Conservation (phyloP, 2,329 filamentous ascomycete genomes). For the Ceratocystis smalleyi region DNA sequence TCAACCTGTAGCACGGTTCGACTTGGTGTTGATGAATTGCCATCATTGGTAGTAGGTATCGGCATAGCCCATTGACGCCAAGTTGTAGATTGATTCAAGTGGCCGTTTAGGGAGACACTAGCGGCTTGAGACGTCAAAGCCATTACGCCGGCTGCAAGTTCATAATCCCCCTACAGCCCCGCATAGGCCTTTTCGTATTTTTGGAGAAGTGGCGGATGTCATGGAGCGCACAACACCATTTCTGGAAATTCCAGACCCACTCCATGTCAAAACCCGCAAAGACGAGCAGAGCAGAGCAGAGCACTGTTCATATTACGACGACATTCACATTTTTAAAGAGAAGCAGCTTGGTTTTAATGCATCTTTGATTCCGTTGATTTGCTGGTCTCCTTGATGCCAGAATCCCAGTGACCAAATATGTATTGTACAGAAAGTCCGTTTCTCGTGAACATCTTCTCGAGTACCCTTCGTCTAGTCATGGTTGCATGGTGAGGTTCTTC, state of each 20-base stretch:
- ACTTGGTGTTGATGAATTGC: not conserved
- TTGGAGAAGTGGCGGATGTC: not conserved
- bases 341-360: not conserved
- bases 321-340: not conserved
- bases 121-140: no score
- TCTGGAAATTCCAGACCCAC: not conserved
- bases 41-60: not conserved
- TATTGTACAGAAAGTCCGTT: constrained; percentile 13
- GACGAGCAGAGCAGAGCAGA: no score
- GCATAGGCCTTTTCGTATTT: not conserved
- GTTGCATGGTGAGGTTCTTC: not conserved
- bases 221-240: not conserved
- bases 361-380: constrained; percentile 11
- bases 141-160: not conserved
- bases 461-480: constrained; percentile 7
- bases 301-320: not conserved
- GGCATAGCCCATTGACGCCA: not conserved
- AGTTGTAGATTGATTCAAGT: no score
- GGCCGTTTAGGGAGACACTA: no score
- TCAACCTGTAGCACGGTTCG: not conserved
- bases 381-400: constrained; percentile 10
- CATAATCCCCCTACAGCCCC: not conserved
- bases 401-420: constrained; percentile 12
- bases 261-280: not conserved
- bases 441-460: constrained; percentile 16